A percentile compares a stretch with the other conserved stretches of the same genome.
phyloP scores from a whole-genome alignment of 2,329 filamentous ascomycete genomes.

The Penicillium rolfsii region DNA sequence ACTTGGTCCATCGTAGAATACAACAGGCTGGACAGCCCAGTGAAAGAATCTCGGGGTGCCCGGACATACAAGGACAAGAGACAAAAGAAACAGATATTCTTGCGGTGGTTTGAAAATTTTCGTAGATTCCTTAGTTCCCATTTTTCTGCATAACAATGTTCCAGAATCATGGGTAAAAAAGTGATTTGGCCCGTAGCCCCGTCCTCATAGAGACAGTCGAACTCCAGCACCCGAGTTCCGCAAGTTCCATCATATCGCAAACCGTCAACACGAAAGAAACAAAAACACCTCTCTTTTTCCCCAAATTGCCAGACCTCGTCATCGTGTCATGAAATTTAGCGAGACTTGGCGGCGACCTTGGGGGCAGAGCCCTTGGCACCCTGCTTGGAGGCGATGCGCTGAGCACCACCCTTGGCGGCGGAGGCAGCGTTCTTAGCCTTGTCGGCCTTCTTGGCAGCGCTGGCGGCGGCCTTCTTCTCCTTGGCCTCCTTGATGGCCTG shows the following conservation, averaged over 20 bases:
- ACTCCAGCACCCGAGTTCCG: constrained; percentile 32
- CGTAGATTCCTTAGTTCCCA: constrained; percentile 33
- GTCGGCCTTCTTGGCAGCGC: constrained; percentile 96
- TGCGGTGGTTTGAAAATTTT: constrained; percentile 28
- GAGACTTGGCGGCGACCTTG: constrained; percentile 85
- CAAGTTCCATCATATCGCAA: constrained; percentile 35
- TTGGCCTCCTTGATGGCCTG: constrained; percentile 96
- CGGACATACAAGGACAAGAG: background rate
- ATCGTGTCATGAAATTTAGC: constrained; percentile 60
- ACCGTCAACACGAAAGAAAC: constrained; percentile 29
- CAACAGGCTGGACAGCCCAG: background rate
- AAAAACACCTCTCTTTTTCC: constrained; percentile 32
- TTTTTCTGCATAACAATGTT: constrained; percentile 33
- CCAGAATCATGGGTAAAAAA: constrained; percentile 29
- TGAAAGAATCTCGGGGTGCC: background rate
- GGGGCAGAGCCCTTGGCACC: constrained; percentile 85
- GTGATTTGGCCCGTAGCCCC: constrained; percentile 23
- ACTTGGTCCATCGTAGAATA: background rate
- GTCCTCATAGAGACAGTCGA: constrained; percentile 27
- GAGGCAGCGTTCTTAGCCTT: constrained; percentile 93
- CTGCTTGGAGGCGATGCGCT: constrained; percentile 92
- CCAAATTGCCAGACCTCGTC: constrained; percentile 28
- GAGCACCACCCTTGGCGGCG: constrained; percentile 78
- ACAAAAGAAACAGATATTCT: constrained; percentile 14
- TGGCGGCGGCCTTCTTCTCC: constrained; percentile 91